These are phyloP conservation scores for Fusarium coffeatum DNA, from an alignment of 2,329 filamentous ascomycete genomes.

Conservation along the genomic window DNA sequence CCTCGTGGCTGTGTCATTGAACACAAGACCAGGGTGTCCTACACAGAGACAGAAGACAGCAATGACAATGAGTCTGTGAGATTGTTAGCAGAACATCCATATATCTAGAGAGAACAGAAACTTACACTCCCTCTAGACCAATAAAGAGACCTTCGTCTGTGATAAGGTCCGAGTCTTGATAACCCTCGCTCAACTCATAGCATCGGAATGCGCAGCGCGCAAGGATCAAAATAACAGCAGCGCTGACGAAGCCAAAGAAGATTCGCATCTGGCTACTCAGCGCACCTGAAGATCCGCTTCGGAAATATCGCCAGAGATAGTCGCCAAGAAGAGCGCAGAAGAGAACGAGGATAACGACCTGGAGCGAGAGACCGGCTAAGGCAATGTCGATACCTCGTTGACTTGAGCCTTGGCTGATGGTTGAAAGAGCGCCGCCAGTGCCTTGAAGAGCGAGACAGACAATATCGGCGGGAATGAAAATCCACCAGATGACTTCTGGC, in stretches of 20 bases:
- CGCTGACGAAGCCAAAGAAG: constrained; percentile 64
- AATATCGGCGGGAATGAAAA: constrained; percentile 65
- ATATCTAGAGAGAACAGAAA: not conserved
- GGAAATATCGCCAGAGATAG: constrained; percentile 59
- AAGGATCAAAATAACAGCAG: constrained; percentile 70
- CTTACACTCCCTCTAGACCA: constrained; percentile 63
- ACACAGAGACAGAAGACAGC: constrained; percentile 53
- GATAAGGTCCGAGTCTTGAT: constrained; percentile 64
- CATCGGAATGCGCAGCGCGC: constrained; percentile 72
- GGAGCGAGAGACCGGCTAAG: constrained; percentile 66
- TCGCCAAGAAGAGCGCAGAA: constrained; percentile 62
- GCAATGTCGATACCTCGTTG: constrained; percentile 54
- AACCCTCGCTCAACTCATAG: constrained; percentile 73
- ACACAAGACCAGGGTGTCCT: constrained; percentile 54
- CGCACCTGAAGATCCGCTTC: constrained; percentile 22
- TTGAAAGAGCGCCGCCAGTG: constrained; percentile 64
- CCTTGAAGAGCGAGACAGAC: constrained; percentile 67
- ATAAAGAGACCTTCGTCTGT: constrained; percentile 64
- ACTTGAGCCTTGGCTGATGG: constrained; percentile 58
- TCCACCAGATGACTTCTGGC: constrained; percentile 56
- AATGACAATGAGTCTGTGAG: constrained; percentile 49
- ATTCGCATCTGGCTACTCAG: constrained; percentile 45
- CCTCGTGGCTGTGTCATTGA: constrained; percentile 12
- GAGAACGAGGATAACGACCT: constrained; percentile 65
- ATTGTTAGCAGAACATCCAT: constrained; percentile 6